phyloP scores from a whole-genome alignment of 2,329 filamentous ascomycete genomes.

The Onygenales sp. region DNA sequence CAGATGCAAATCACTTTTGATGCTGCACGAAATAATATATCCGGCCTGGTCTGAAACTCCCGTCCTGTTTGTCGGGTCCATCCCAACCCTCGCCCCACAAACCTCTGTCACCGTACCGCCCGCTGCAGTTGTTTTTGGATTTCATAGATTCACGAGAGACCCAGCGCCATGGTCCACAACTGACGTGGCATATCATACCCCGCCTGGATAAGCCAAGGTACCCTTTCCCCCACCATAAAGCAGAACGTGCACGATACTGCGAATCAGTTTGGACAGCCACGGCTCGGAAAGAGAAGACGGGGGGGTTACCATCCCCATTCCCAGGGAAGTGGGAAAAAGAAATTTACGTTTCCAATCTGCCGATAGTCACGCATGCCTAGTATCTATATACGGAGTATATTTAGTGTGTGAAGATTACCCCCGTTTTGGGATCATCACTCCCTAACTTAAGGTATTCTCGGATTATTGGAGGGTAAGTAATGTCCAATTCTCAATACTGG shows the following conservation, averaged over 20 bases:
- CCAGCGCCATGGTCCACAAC: not conserved
- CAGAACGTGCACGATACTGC: not conserved
- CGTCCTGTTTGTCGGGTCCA: conserved; percentile 4
- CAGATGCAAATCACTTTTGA: not conserved
- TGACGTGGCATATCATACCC: not conserved
- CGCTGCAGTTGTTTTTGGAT: not conserved
- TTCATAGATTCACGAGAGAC: not conserved
- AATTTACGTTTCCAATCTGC: not conserved
- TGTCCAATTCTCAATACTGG: no score
- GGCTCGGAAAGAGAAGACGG: not conserved
- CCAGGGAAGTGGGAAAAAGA: not conserved
- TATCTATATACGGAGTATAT: no score
- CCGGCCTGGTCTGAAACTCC: not conserved
- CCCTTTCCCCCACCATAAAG: not conserved
- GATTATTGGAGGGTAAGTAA: no score
- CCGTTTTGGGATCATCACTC: no score
- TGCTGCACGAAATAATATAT: not conserved
- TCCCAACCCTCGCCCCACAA: not conserved
- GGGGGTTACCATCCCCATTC: not conserved
- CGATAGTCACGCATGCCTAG: no score
- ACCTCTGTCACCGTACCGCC: not conserved
- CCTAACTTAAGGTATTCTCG: no score
- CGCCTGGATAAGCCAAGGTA: not conserved
- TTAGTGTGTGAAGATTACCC: no score
- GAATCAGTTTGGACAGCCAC: not conserved